phyloP scores from a whole-genome alignment of 108 stramenopile genomes.

The Fragilariopsis cylindrus region DNA sequence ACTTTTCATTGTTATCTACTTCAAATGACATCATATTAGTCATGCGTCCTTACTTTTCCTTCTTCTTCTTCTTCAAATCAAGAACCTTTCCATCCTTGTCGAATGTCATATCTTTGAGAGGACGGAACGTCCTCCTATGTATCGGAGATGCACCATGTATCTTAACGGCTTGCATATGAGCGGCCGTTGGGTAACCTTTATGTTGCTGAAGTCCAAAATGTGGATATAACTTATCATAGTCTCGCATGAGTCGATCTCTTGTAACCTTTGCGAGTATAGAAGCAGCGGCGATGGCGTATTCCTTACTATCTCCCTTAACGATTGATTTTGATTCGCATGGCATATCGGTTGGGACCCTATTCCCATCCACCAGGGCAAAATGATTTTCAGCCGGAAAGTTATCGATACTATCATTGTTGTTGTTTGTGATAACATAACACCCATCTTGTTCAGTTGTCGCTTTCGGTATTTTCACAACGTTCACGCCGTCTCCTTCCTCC shows the following conservation, averaged over 20 bases:
- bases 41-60: neutral
- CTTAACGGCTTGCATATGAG: slow-evolving; percentile 70
- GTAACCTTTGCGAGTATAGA: slow-evolving; percentile 97
- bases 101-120: slow-evolving; percentile 75
- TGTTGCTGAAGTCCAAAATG: slow-evolving; percentile 79
- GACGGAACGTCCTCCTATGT: slow-evolving; percentile 91
- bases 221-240: slow-evolving; percentile 88
- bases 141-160: slow-evolving; percentile 82
- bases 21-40: too few species aligned
- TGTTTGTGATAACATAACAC: slow-evolving; percentile 52
- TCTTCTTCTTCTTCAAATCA: neutral
- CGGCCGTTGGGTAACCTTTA: slow-evolving; percentile 95
- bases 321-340: slow-evolving; percentile 66
- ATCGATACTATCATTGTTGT: neutral
- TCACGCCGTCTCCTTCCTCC: slow-evolving; percentile 21
- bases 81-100: slow-evolving; percentile 22
- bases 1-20: too few species aligned
- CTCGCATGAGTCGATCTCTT: slow-evolving; percentile 94
- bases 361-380: slow-evolving; percentile 88
- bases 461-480: slow-evolving; percentile 14
- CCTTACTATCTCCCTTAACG: slow-evolving; percentile 89
- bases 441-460: slow-evolving; percentile 51
- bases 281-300: slow-evolving; percentile 94
- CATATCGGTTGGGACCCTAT: slow-evolving; percentile 79
- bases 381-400: neutral